A percentile compares a stretch with the other conserved stretches of the same genome.
These are phyloP conservation scores for Colletotrichum orbiculare DNA, from an alignment of 2,329 filamentous ascomycete genomes.

Conservation along the genomic window DNA sequence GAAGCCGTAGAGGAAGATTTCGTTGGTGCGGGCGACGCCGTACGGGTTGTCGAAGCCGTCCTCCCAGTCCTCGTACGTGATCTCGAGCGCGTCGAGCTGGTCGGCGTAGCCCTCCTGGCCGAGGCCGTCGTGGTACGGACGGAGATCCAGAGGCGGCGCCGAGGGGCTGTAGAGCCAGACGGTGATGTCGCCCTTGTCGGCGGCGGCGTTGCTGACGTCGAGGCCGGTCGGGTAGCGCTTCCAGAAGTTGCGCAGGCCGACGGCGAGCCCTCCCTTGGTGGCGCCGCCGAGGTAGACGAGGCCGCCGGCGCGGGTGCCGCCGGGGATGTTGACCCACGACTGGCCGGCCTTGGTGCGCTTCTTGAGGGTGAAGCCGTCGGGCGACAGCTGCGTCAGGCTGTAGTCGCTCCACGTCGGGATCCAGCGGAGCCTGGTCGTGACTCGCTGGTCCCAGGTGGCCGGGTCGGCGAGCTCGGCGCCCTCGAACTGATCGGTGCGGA, in stretches of 20 bases:
- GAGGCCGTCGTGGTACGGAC: slow-evolving; percentile 68
- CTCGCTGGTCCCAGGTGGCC: slow-evolving; percentile 57
- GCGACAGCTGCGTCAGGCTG: slow-evolving; percentile 65
- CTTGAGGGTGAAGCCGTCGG: slow-evolving; percentile 69
- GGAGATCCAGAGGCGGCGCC: slow-evolving; percentile 65
- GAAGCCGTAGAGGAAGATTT: slow-evolving; percentile 65
- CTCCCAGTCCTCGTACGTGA: slow-evolving; percentile 74
- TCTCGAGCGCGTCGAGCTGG: slow-evolving; percentile 68
- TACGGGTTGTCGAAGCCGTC: slow-evolving; percentile 64
- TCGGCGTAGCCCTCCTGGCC: slow-evolving; percentile 66
- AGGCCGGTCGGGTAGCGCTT: slow-evolving; percentile 70
- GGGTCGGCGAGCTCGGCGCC: slow-evolving; percentile 56
- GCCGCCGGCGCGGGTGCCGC: slow-evolving; percentile 65
- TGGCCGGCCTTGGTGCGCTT: slow-evolving; percentile 69
- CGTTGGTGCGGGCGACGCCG: slow-evolving; percentile 68
- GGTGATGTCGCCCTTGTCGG: slow-evolving; percentile 63
- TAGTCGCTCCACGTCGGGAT: slow-evolving; percentile 70
- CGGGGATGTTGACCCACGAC: slow-evolving; percentile 68
- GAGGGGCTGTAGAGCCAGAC: slow-evolving; percentile 70
- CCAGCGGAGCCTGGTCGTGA: slow-evolving; percentile 62
- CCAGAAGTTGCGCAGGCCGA: slow-evolving; percentile 72
- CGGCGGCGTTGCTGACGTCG: slow-evolving; percentile 63
- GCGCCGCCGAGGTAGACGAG: slow-evolving; percentile 69
- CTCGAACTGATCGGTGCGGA: slow-evolving; percentile 62
- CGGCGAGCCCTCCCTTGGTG: slow-evolving; percentile 65